phyloP scores from a whole-genome alignment of 1,284 basidiomycete species.

The Schizophyllum amplum region DNA sequence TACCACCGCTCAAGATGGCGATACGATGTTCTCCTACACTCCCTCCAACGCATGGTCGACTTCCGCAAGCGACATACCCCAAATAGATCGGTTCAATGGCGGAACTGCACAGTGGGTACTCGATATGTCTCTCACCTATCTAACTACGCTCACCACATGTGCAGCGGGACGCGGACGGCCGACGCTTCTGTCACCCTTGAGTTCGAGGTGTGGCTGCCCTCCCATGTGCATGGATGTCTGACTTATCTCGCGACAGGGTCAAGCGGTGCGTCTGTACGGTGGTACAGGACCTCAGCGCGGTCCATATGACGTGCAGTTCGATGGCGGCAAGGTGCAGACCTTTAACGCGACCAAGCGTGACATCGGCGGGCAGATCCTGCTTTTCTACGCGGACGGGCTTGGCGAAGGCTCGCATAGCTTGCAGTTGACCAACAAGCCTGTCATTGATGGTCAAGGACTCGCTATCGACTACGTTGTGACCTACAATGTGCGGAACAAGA shows the following conservation, averaged over 20 bases:
- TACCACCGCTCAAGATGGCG: not conserved
- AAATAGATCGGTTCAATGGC: not conserved
- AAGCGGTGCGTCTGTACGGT: conserved; percentile 10
- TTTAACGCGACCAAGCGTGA: conserved; percentile 10
- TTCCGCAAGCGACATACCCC: not conserved
- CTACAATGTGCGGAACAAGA: not conserved
- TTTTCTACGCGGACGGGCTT: conserved; percentile 12
- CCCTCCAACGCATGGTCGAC: not conserved
- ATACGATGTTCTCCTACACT: not conserved
- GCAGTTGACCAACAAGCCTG: conserved; percentile 3
- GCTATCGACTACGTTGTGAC: conserved; percentile 4
- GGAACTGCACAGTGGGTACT: not conserved
- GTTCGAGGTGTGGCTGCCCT: conserved; percentile 14
- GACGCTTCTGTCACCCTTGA: conserved; percentile 13
- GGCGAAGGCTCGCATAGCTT: conserved; percentile 11
- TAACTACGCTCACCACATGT: not conserved
- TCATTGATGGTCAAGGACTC: not conserved
- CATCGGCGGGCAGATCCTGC: conserved; percentile 3
- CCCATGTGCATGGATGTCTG: not conserved
- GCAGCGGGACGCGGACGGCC: conserved; percentile 11
- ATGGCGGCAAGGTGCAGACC: conserved; percentile 4
- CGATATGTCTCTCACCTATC: not conserved
- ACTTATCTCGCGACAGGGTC: conserved; percentile 2
- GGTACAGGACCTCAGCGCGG: conserved; percentile 10
- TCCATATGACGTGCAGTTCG: conserved; percentile 10